A percentile compares a stretch with the other conserved stretches of the same genome.
phyloP scores from a whole-genome alignment of 2,329 filamentous ascomycete species.

The Arthrinium puccinioides region DNA sequence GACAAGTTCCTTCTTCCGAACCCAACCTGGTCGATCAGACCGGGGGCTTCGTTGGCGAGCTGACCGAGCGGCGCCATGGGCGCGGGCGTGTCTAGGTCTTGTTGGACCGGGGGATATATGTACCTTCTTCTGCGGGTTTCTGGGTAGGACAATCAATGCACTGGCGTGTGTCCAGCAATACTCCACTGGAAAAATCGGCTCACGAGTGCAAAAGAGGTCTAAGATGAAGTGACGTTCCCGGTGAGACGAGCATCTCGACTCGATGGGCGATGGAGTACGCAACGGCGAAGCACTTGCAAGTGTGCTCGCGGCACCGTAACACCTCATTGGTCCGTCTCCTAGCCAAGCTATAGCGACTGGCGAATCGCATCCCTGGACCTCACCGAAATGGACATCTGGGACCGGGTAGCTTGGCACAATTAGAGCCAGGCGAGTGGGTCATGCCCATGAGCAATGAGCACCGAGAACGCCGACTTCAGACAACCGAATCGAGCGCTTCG shows the following conservation, averaged over 20 bases:
- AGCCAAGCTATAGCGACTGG: constrained; percentile 1
- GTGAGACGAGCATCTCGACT: constrained; percentile 5
- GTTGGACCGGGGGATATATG: no score
- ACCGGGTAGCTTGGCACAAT: no score
- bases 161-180: constrained; percentile 3
- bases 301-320: constrained; percentile 1
- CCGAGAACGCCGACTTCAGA: no score
- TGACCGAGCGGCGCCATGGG: constrained; percentile 3
- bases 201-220: constrained; percentile 4
- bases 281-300: constrained; percentile 2
- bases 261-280: constrained; percentile 2
- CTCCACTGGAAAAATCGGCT: constrained; percentile 1
- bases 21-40: constrained; percentile 6
- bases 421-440: no score
- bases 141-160: constrained; percentile 2
- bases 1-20: constrained; percentile 2
- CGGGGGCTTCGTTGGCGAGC: constrained; percentile 6
- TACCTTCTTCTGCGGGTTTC: no score
- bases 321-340: constrained; percentile 1
- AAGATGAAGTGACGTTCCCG: constrained; percentile 4
- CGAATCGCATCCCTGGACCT: constrained; percentile 4
- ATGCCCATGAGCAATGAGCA: no score
- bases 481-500: no score
- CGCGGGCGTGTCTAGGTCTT: constrained; percentile 9
- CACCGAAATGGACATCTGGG: constrained; percentile 1